phyloP scores from a whole-genome alignment of 495 filamentous ascomycete genomes.

The Penicillium parvum region DNA sequence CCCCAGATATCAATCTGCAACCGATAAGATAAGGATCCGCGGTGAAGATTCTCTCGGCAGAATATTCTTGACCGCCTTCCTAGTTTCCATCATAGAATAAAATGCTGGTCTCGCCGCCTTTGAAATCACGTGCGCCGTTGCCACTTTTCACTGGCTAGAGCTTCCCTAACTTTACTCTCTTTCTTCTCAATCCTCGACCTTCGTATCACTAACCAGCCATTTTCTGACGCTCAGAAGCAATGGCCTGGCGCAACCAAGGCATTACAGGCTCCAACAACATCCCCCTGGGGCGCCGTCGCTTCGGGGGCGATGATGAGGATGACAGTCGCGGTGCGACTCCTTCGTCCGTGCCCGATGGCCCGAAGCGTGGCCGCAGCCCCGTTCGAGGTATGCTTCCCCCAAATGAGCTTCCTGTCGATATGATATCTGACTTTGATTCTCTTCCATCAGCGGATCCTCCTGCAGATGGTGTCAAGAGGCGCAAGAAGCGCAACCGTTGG shows the following conservation, averaged over 20 bases:
- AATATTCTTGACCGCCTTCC: too few relatives aligned
- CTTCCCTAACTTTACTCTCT: conserved; percentile 3
- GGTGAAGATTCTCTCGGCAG: too few relatives aligned
- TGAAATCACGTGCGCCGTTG: conserved; percentile 5
- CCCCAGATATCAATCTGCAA: too few relatives aligned
- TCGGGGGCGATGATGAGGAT: conserved; percentile 66
- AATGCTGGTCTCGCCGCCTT: too few relatives aligned
- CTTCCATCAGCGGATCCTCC: conserved; percentile 43
- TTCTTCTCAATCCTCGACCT: background rate
- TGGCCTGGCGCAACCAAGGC: conserved; percentile 92
- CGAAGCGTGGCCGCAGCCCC: conserved; percentile 76
- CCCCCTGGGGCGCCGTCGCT: conserved; percentile 85
- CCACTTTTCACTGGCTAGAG: conserved; percentile 11
- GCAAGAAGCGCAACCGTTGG: conserved; percentile 98
- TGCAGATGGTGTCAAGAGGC: conserved; percentile 69
- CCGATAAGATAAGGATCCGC: too few relatives aligned
- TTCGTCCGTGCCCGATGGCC: conserved; percentile 47
- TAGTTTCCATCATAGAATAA: too few relatives aligned
- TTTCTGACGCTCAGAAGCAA: conserved; percentile 30
- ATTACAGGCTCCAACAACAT: conserved; percentile 99
- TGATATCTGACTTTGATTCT: conserved; percentile 1
- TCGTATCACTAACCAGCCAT: conserved; percentile 13
- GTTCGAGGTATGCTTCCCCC: conserved; percentile 46
- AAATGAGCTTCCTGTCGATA: background rate
- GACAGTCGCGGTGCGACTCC: conserved; percentile 54